These are phyloP conservation scores for Physcomitrellopsis africana DNA, from an alignment of 225 moss, liverwort and hornwort genomes.

Conservation along the genomic window DNA sequence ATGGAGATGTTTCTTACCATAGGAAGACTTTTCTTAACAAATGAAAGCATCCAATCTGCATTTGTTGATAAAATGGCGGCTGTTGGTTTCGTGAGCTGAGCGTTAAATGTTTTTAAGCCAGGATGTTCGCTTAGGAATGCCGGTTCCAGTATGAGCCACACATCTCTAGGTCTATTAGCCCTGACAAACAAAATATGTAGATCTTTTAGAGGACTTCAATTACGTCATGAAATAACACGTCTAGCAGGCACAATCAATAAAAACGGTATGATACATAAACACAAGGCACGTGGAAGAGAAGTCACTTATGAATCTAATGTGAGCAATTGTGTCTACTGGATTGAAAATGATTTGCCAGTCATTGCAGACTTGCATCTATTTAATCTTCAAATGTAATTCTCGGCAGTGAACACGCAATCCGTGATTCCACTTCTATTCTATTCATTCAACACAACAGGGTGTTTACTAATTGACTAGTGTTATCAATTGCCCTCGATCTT, in stretches of 20 bases:
- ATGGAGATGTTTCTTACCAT: constrained; percentile 38
- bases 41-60: constrained; percentile 64
- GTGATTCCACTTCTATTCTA: too few relatives aligned
- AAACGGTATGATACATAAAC: background rate
- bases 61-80: constrained; percentile 63
- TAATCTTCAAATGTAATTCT: background rate
- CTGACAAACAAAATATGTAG: constrained; percentile 34
- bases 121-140: constrained; percentile 62
- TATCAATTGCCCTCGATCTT: too few relatives aligned
- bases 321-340: background rate
- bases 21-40: constrained; percentile 57
- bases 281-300: background rate
- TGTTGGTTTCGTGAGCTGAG: constrained; percentile 51
- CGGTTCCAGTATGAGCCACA: constrained; percentile 70
- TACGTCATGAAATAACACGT: background rate
- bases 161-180: constrained; percentile 50
- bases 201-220: constrained; percentile 2
- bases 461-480: too few relatives aligned
- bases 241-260: background rate
- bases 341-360: constrained; percentile 15
- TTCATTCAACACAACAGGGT: too few relatives aligned
- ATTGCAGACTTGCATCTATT: background rate
- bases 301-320: background rate
- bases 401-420: background rate
- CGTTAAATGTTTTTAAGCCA: constrained; percentile 49